Base-by-base conservation (phyloP, 2,329 filamentous ascomycete genomes). In the Orbilia blumenaviensis region DNA sequence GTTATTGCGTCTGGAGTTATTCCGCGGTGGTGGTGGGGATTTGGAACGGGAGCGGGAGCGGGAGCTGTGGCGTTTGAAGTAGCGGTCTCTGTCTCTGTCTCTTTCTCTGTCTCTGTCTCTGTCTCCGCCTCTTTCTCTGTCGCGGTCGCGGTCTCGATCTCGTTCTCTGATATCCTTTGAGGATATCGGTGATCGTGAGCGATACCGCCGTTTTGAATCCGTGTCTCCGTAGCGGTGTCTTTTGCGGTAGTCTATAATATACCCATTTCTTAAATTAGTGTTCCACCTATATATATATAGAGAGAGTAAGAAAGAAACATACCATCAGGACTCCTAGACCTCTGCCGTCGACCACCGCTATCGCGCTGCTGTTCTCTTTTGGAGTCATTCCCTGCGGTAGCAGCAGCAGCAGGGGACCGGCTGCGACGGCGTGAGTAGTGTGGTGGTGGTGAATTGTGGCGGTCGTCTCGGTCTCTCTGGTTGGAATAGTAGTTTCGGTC, bases 391-490 rank as follows among this genome's bases (percentile, higher is more conserved):
- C n/a, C n/a, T n/a, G n/a, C n/a, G n/a, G n/a, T n/a, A n/a, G n/a
- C n/a, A n/a, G n/a, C n/a, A 21, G 16, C 29, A n/a, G 64, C 64
- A 25, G 72, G 72, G 29, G 72, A 76, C 52, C 72, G 72, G 54
- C 72, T 76, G 64, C 72, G 72, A 27, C 72, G 68, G 63, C 64
- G 72, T 60, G 71, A 68, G 38, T 69, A 76, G 23, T 74, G 72
- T 50, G 64, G 64, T 66, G 72, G 66, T 64, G 56, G 72, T 50
- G 64, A 63, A 66, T 64, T 64, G 41, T 76, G 63, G 66, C 64
- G 58, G 18, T 69, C 64, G 50, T 69, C n/a, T n/a, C n/a, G n/a
- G n/a, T n/a, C 72, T 16, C 56, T 42, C 48, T 41, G 61, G 44
- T 76, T 60, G 56, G 46, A 58, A 48, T 76, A 76, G 42, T 76